Percentiles rank a stretch among this genome's conserved stretches.
phyloP scores from a whole-genome alignment of 805 yeast species.

The Sugiyamaella smithiae region DNA sequence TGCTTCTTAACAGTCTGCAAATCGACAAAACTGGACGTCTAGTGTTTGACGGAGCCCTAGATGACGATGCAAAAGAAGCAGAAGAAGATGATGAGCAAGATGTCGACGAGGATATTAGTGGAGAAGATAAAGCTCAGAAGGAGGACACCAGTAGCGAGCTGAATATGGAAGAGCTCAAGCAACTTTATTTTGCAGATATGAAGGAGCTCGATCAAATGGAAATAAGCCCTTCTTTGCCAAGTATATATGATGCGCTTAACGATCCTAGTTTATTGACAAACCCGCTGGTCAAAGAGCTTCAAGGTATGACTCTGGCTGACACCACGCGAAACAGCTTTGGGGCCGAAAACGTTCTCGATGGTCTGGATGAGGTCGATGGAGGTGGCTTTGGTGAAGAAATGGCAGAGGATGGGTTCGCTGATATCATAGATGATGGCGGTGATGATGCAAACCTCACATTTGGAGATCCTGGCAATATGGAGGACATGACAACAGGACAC shows the following conservation, averaged over 20 bases:
- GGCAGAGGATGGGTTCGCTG: slow-evolving; percentile 16
- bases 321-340: background rate
- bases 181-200: slow-evolving; percentile 28
- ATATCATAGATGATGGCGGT: slow-evolving; percentile 10
- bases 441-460: slow-evolving; percentile 12
- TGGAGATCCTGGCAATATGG: slow-evolving; percentile 8
- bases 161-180: slow-evolving; percentile 26
- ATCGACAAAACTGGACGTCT: slow-evolving; percentile 56
- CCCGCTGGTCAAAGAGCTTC: slow-evolving; percentile 29
- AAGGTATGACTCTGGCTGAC: slow-evolving; percentile 26
- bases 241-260: slow-evolving; percentile 55
- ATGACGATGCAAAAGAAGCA: slow-evolving; percentile 28
- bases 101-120: slow-evolving; percentile 28
- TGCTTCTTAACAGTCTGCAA: slow-evolving; percentile 50
- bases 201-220: slow-evolving; percentile 21
- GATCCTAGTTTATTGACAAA: slow-evolving; percentile 24
- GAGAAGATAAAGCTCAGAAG: slow-evolving; percentile 2
- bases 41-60: slow-evolving; percentile 61
- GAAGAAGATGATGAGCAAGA: slow-evolving; percentile 42
- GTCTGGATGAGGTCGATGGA: slow-evolving; percentile 3
- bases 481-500: background rate
- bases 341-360: slow-evolving; percentile 1
- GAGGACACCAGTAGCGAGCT: slow-evolving; percentile 21
- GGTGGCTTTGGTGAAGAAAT: slow-evolving; percentile 9
- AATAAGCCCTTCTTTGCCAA: slow-evolving; percentile 70